Evolutionary conservation across 2,329 filamentous ascomycete genomes (phyloP).

Genomic region (Neonectria coccinea): DNA sequence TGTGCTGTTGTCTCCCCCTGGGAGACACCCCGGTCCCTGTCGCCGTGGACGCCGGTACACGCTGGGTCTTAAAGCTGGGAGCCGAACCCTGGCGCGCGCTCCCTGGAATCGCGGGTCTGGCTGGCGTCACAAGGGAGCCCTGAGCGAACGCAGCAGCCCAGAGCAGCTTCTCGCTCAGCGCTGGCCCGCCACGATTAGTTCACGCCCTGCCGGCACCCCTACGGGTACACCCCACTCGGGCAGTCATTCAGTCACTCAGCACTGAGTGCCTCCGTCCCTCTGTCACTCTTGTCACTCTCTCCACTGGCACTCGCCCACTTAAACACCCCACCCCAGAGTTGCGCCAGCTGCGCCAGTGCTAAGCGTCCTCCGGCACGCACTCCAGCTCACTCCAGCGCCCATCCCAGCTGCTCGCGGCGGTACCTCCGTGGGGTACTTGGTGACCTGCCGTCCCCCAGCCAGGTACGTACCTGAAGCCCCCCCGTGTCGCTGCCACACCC

Average conservation of each 20-base stretch:
- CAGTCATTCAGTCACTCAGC: neutral
- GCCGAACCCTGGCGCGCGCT: conserved; percentile 32
- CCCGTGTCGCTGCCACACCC: conserved; percentile 29
- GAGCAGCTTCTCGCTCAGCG: neutral
- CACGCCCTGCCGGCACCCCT: conserved; percentile 1
- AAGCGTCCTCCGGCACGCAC: conserved; percentile 22
- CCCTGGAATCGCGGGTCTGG: conserved; percentile 31
- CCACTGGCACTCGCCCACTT: conserved; percentile 15
- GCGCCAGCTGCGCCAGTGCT: conserved; percentile 15
- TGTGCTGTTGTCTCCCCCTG: conserved; percentile 42
- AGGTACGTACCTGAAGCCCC: conserved; percentile 38
- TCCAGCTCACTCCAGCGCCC: conserved; percentile 32
- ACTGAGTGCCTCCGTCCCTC: conserved; percentile 3
- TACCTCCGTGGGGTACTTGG: conserved; percentile 43
- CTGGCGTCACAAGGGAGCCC: conserved; percentile 28
- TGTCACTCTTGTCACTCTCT: neutral
- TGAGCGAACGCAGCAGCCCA: conserved; percentile 11
- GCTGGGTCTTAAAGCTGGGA: conserved; percentile 37
- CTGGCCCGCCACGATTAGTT: neutral
- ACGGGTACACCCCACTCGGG: neutral
- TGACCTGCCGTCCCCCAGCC: conserved; percentile 32
- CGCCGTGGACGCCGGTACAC: conserved; percentile 26
- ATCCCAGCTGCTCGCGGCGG: conserved; percentile 39
- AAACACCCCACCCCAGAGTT: conserved; percentile 18
- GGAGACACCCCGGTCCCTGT: conserved; percentile 42